These are phyloP conservation scores for Scedosporium dehoogii DNA, from an alignment of 2,329 filamentous ascomycete species.

Conservation along the genomic window DNA sequence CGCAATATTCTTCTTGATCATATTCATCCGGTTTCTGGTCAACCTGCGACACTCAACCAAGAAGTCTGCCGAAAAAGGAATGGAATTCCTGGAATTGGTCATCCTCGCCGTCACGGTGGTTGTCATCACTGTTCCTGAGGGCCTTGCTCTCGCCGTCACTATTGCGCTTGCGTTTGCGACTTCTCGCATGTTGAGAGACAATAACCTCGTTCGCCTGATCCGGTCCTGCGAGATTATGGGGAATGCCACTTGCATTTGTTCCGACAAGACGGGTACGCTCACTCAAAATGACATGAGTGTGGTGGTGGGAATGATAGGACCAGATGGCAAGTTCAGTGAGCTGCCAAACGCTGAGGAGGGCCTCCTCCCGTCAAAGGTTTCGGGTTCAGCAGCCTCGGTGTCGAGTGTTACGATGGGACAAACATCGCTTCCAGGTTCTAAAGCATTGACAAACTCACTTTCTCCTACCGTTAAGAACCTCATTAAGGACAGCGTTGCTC, in stretches of 20 bases:
- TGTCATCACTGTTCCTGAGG: conserved; percentile 51
- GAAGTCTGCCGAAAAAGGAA: conserved; percentile 37
- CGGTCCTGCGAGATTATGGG: conserved; percentile 55
- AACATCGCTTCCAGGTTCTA: background rate
- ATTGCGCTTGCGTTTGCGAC: conserved; percentile 53
- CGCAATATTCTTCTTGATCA: conserved; percentile 29
- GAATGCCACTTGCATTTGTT: conserved; percentile 53
- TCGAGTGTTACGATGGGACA: background rate
- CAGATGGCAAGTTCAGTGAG: conserved; percentile 26
- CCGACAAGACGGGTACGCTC: conserved; percentile 57
- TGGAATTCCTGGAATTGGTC: conserved; percentile 35
- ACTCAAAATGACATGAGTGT: conserved; percentile 56
- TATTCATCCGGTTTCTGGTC: conserved; percentile 29
- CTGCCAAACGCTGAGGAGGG: conserved; percentile 8
- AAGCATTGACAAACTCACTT: conserved; percentile 15
- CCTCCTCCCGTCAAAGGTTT: background rate
- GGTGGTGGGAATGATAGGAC: conserved; percentile 44
- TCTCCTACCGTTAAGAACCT: conserved; percentile 23
- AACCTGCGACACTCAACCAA: conserved; percentile 14
- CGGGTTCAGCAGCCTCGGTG: background rate
- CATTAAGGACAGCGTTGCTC: conserved; percentile 28
- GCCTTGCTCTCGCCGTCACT: conserved; percentile 50
- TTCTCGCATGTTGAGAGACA: conserved; percentile 52
- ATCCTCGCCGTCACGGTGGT: conserved; percentile 42
- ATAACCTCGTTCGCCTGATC: conserved; percentile 50